phyloP scores from a whole-genome alignment of 1,284 basidiomycete genomes.

The Cryptococcus sp. region DNA sequence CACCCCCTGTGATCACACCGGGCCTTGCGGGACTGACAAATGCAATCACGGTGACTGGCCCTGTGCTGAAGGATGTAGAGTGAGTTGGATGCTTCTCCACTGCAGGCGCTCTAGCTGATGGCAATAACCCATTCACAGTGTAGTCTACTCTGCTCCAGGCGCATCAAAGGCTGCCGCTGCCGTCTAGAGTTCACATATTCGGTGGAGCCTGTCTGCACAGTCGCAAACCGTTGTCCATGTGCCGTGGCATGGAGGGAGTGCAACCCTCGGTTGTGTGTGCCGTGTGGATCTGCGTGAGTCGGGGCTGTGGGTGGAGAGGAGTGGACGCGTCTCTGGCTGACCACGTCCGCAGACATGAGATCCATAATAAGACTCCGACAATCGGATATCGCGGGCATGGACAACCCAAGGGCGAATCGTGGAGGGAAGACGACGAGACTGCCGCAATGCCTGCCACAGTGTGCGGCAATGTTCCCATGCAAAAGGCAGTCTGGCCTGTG shows the following conservation, averaged over 20 bases:
- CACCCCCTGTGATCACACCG: conserved; percentile 8
- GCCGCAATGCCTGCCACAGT: background rate
- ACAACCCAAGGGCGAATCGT: background rate
- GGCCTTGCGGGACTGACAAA: conserved; percentile 6
- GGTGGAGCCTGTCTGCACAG: conserved; percentile 4
- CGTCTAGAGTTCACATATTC: background rate
- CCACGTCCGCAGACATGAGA: conserved; percentile 3
- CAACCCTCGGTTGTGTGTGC: conserved; percentile 16
- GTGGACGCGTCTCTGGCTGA: no score
- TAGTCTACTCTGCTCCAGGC: conserved; percentile 1
- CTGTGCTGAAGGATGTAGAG: conserved; percentile 14
- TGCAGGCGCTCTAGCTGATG: background rate
- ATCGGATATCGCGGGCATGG: no score
- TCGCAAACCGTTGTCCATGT: conserved; percentile 14
- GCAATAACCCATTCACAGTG: conserved; percentile 1
- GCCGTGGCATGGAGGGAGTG: conserved; percentile 10
- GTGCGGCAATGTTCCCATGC: conserved; percentile 15
- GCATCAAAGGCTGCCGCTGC: conserved; percentile 8
- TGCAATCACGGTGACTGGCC: conserved; percentile 8
- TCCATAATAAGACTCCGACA: background rate
- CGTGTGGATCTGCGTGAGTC: conserved; percentile 17
- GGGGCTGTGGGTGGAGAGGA: background rate
- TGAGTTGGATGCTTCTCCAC: background rate
- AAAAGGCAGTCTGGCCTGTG: conserved; percentile 11
- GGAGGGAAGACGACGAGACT: background rate